Evolutionary conservation across 1,284 basidiomycete species (phyloP).

Genomic region (Cystobasidium sp.): DNA sequence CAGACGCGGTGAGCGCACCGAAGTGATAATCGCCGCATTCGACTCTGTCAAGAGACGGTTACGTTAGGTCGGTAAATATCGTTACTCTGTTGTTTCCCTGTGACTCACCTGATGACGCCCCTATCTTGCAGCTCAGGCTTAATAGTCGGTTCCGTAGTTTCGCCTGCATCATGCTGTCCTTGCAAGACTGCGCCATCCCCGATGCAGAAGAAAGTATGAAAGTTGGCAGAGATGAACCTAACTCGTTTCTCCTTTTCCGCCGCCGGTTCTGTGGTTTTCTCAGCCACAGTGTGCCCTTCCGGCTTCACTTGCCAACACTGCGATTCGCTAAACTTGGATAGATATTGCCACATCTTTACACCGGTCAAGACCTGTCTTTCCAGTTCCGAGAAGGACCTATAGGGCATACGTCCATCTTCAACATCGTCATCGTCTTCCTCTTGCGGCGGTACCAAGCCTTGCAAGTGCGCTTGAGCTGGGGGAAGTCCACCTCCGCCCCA

Average conservation of each 20-base stretch:
- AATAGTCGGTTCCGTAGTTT: slow-evolving; percentile 35
- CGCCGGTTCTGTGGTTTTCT: not conserved
- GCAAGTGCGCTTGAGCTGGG: slow-evolving; percentile 18
- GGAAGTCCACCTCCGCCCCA: not conserved
- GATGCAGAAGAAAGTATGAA: slow-evolving; percentile 48
- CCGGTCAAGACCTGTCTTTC: slow-evolving; percentile 33
- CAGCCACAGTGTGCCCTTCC: not conserved
- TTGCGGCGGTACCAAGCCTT: slow-evolving; percentile 29
- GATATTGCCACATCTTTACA: slow-evolving; percentile 43
- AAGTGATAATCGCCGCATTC: slow-evolving; percentile 79
- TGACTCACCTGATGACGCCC: slow-evolving; percentile 48
- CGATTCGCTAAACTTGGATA: slow-evolving; percentile 47
- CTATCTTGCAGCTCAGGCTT: slow-evolving; percentile 49
- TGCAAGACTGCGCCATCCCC: slow-evolving; percentile 46
- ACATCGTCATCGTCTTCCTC: slow-evolving; percentile 25
- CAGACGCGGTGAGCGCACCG: slow-evolving; percentile 76
- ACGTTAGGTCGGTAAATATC: not conserved
- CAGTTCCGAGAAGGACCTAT: slow-evolving; percentile 16
- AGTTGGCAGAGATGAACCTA: slow-evolving; percentile 51
- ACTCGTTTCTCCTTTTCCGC: slow-evolving; percentile 11
- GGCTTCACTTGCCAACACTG: slow-evolving; percentile 3
- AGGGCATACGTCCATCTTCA: slow-evolving; percentile 39
- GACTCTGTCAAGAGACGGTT: slow-evolving; percentile 40
- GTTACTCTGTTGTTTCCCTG: not conserved
- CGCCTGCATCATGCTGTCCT: slow-evolving; percentile 42